Percentiles rank a stretch among this genome's conserved stretches.
These are phyloP conservation scores for Sclerotinia minor DNA, from an alignment of 2,329 filamentous ascomycete genomes.

Conservation along the genomic window DNA sequence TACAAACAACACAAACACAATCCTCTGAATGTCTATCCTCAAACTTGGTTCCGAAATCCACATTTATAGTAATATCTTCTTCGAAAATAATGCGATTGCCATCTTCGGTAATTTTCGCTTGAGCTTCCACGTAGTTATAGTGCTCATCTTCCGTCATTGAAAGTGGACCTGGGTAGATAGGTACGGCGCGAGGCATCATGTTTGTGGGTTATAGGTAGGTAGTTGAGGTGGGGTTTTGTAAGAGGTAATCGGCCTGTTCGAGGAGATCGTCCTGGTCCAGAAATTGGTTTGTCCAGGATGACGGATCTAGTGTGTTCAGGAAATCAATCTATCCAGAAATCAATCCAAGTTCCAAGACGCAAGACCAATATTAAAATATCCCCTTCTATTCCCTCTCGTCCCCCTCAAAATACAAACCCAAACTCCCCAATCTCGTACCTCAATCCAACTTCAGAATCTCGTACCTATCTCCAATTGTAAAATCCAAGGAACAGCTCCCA, in stretches of 20 bases:
- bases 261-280: too few relatives aligned
- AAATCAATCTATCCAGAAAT: too few relatives aligned
- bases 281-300: too few relatives aligned
- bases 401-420: background rate
- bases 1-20: slow-evolving; percentile 7
- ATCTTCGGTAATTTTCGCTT: background rate
- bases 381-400: background rate
- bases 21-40: slow-evolving; percentile 2
- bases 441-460: too few relatives aligned
- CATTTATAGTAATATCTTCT: slow-evolving; percentile 7
- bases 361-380: background rate
- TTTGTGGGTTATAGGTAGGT: background rate
- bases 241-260: background rate
- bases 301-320: too few relatives aligned
- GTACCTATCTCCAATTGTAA: background rate
- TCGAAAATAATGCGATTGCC: slow-evolving; percentile 4
- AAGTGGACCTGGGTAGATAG: background rate
- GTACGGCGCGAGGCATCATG: background rate
- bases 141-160: background rate
- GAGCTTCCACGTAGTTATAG: background rate
- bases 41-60: background rate
- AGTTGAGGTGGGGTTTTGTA: background rate
- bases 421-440: background rate
- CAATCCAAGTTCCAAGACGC: background rate
- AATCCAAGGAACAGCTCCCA: background rate